Conservation (phyloP, 1,139 yeast species). For the Suhomyces guaymorum region DNA sequence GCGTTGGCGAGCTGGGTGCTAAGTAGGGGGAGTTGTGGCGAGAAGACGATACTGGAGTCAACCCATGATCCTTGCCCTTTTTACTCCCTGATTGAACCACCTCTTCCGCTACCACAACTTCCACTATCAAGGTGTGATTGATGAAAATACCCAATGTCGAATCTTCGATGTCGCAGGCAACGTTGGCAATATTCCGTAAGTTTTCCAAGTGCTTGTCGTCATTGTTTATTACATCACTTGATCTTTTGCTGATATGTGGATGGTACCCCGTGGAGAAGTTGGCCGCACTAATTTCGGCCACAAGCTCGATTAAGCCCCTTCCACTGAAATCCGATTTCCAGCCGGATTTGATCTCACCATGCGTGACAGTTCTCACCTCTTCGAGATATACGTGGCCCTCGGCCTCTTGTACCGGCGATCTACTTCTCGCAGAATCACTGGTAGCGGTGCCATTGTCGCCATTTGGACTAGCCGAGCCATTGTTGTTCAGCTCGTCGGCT, state of each 20-base stretch:
- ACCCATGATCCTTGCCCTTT: slow-evolving; percentile 13
- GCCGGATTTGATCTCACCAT: slow-evolving; percentile 82
- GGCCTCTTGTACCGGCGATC: slow-evolving; percentile 14
- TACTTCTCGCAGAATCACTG: slow-evolving; percentile 4
- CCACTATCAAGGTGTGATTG: slow-evolving; percentile 73
- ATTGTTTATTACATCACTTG: slow-evolving; percentile 31
- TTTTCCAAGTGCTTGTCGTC: slow-evolving; percentile 25
- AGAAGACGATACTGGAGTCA: slow-evolving; percentile 21
- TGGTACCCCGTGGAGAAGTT: slow-evolving; percentile 58
- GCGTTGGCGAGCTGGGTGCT: slow-evolving; percentile 6
- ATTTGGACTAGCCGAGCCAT: no score
- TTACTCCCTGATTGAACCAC: slow-evolving; percentile 42
- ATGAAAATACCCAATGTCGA: slow-evolving; percentile 77
- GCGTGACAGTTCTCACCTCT: slow-evolving; percentile 69
- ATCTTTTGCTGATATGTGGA: slow-evolving; percentile 29
- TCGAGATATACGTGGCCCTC: slow-evolving; percentile 56
- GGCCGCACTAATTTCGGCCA: slow-evolving; percentile 64
- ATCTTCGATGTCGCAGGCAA: slow-evolving; percentile 81
- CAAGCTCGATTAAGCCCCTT: slow-evolving; percentile 73
- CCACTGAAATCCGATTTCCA: slow-evolving; percentile 92
- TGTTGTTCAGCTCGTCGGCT: no score
- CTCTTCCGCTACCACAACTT: slow-evolving; percentile 93
- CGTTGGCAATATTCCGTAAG: slow-evolving; percentile 51
- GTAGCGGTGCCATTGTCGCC: no score
- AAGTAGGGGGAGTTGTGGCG: slow-evolving; percentile 12